Conservation (phyloP, 371 early-diverging fungal genomes). For the Mucor piriformis region DNA sequence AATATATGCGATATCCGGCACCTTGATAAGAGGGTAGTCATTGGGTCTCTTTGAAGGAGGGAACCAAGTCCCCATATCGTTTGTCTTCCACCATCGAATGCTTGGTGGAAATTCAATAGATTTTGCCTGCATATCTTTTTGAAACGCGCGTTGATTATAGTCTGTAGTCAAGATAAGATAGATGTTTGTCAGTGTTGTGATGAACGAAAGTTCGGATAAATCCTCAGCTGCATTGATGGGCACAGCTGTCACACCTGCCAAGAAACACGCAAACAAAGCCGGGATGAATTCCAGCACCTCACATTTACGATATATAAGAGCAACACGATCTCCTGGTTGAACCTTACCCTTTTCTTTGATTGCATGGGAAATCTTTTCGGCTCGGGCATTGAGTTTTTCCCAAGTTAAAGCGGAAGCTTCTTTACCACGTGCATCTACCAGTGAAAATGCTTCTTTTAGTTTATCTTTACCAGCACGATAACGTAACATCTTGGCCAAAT, state of each 20-base stretch:
- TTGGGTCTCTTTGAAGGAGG: slow-evolving; percentile 52
- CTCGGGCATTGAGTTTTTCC: slow-evolving; percentile 72
- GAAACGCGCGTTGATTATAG: slow-evolving; percentile 70
- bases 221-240: slow-evolving; percentile 84
- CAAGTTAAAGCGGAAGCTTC: slow-evolving; percentile 70
- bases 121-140: slow-evolving; percentile 64
- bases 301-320: slow-evolving; percentile 78
- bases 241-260: slow-evolving; percentile 82
- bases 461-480: slow-evolving; percentile 57
- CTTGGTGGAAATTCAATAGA: slow-evolving; percentile 64
- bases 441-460: slow-evolving; percentile 60
- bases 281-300: slow-evolving; percentile 82
- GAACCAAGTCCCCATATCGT: slow-evolving; percentile 67
- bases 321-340: slow-evolving; percentile 69
- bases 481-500: slow-evolving; percentile 61
- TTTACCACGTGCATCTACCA: slow-evolving; percentile 77
- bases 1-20: slow-evolving; percentile 79
- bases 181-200: slow-evolving; percentile 68
- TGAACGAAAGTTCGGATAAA: slow-evolving; percentile 74
- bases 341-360: slow-evolving; percentile 62
- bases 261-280: slow-evolving; percentile 78
- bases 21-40: slow-evolving; percentile 43
- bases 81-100: slow-evolving; percentile 80
- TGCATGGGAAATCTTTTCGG: slow-evolving; percentile 69
- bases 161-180: slow-evolving; percentile 82